phyloP scores from a whole-genome alignment of 2,329 filamentous ascomycete genomes.

The Alternaria viburni region DNA sequence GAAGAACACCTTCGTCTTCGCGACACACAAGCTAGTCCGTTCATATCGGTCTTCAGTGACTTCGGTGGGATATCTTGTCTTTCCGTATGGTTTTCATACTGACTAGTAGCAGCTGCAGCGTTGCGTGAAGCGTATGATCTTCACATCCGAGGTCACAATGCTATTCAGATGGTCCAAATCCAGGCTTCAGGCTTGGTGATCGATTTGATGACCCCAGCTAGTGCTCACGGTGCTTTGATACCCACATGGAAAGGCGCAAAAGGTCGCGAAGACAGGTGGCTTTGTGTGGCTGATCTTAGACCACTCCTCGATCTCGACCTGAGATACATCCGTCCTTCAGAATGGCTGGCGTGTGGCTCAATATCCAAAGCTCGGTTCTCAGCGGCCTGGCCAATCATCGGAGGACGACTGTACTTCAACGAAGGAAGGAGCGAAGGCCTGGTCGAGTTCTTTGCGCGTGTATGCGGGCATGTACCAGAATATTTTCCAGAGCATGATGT shows the following conservation, averaged over 20 bases:
- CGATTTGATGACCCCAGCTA: neutral
- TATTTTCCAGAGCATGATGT: neutral
- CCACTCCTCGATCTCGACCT: neutral
- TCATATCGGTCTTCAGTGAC: constrained; percentile 2
- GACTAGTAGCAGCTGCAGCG: neutral
- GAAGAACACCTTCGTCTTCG: neutral
- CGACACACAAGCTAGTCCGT: neutral
- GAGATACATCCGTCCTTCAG: neutral
- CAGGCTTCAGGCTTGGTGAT: neutral
- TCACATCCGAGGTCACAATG: neutral
- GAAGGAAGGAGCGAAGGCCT: neutral
- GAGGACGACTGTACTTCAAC: neutral
- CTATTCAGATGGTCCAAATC: neutral
- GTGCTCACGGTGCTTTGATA: neutral
- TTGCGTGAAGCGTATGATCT: neutral
- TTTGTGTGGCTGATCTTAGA: neutral
- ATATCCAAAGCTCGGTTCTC: neutral
- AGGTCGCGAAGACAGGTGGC: neutral
- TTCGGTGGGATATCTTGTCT: neutral
- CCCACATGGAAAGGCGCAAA: neutral
- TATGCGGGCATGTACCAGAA: neutral
- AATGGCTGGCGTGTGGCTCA: constrained; percentile 4
- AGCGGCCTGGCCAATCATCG: constrained; percentile 1
- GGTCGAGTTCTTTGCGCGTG: neutral
- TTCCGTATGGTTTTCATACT: neutral